Percentiles rank a stretch among this genome's conserved stretches.
Evolutionary conservation across 257 asterid species (phyloP).

Genomic region (Scutellaria minor): DNA sequence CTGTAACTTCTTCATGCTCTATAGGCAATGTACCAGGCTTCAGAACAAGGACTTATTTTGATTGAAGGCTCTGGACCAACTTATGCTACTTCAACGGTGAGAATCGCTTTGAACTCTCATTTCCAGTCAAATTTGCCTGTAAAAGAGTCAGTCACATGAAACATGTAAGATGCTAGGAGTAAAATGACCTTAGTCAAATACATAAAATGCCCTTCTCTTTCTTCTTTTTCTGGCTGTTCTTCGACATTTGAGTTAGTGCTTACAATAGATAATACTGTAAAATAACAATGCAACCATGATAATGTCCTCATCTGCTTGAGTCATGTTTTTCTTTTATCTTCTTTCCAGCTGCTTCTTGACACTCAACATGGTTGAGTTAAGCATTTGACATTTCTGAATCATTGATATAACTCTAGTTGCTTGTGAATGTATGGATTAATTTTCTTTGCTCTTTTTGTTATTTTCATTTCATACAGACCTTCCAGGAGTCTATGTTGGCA

Average conservation of each 20-base stretch:
- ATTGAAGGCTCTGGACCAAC: slow-evolving; percentile 98
- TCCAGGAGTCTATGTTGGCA: slow-evolving; percentile 84
- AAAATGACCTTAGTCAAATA: slow-evolving; percentile 22
- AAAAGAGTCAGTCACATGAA: slow-evolving; percentile 3
- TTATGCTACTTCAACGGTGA: slow-evolving; percentile 90
- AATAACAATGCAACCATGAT: background rate
- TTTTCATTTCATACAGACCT: slow-evolving; percentile 66
- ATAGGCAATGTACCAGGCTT: slow-evolving; percentile 81
- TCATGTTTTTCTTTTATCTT: background rate
- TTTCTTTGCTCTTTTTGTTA: background rate
- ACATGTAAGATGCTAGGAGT: slow-evolving; percentile 26
- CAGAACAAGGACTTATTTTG: slow-evolving; percentile 68
- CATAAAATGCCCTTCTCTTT: background rate
- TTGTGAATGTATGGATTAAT: background rate
- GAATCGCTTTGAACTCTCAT: slow-evolving; percentile 31
- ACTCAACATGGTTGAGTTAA: background rate
- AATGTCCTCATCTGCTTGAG: background rate
- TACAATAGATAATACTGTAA: slow-evolving; percentile 12
- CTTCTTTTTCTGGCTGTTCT: background rate
- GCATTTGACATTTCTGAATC: background rate
- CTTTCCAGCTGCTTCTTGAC: slow-evolving; percentile 8
- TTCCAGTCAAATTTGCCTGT: background rate
- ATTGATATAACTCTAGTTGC: slow-evolving; percentile 1
- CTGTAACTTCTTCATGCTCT: slow-evolving; percentile 23
- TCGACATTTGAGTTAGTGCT: background rate